Evolutionary conservation across 2,329 filamentous ascomycete genomes (phyloP), one percentile per base, ranked within the genome.

Genomic region (Xylariaceae sp.): DNA sequence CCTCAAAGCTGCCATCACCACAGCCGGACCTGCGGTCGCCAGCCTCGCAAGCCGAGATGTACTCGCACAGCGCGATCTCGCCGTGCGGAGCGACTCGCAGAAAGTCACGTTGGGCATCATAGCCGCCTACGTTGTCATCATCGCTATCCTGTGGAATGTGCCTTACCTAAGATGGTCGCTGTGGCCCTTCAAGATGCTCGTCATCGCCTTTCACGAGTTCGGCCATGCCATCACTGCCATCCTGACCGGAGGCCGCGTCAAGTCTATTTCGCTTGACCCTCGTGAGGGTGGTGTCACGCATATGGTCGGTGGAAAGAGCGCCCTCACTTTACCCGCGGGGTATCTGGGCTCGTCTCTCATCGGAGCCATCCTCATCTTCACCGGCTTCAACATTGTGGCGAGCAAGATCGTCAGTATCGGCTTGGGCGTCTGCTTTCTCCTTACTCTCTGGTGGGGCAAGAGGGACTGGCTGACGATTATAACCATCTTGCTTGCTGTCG

Each of bases 151-250:
- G 3, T 91, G 87, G 87, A 90, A 90, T 68, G 67, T 90, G 1
- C 87, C 87, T 1, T 89, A 89, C 66, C 69, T 91, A n/a, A 77
- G 81, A 48, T 86, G 82, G 76, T 75, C 85, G 1, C 71, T 91
- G 33, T 91, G 87, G 87, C 87, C 87, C 4, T 90, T 91, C 73
- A 91, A 91, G 83, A 90, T 90, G 87, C 77, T 91, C 17, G 86
- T 89, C 45, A 90, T 91, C 56, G 87, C 87, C 35, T 91, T 90
- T 67, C 87, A 91, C 69, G 87, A 91, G 58, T 84, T 90, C 62
- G 82, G 85, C 11, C 87, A 91, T 68, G 87, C 87, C 43, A 80
- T 89, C 59, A 82, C 82, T 1, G 85, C 86, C 36, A 78, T 85
- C 55, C 79, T 83, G 52, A 91, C 87, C 0, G 87, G 87, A 47